Conservation (phyloP, 2,329 filamentous ascomycete genomes). For the Zasmidium cellare region DNA sequence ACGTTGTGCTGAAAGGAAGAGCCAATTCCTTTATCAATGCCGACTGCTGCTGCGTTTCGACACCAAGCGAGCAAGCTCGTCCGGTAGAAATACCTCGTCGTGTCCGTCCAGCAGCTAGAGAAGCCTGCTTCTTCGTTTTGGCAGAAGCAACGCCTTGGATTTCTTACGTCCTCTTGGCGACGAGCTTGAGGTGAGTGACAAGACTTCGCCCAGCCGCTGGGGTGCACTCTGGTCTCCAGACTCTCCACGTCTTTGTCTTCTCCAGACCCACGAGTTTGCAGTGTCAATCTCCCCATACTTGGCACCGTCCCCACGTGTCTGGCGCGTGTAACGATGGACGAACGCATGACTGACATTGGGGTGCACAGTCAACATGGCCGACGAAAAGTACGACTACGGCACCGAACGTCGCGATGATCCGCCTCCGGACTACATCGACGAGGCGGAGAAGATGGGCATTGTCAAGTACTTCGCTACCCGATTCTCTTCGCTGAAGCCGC, state of each 20-base stretch:
- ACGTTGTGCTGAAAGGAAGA: background rate
- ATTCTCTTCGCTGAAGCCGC: conserved; percentile 56
- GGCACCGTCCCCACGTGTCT: background rate
- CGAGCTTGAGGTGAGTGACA: background rate
- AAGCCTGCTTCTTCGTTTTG: background rate
- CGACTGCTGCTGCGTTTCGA: too few relatives aligned
- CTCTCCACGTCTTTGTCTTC: background rate
- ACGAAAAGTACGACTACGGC: conserved; percentile 13
- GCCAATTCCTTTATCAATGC: background rate
- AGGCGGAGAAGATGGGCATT: conserved; percentile 36
- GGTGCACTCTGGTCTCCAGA: background rate
- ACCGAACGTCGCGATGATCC: conserved; percentile 21
- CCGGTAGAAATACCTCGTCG: background rate
- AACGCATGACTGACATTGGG: background rate
- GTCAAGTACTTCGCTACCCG: conserved; percentile 56
- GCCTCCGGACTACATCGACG: background rate
- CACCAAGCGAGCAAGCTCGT: too few relatives aligned
- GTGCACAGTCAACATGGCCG: conserved; percentile 11
- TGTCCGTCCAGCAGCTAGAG: background rate
- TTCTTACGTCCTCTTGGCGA: background rate
- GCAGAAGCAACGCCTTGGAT: background rate
- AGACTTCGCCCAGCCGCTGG: background rate
- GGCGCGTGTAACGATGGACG: background rate
- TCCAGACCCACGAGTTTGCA: background rate
- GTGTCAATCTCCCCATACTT: background rate